A percentile compares a stretch with the other conserved stretches of the same genome.
These are phyloP conservation scores for Phytophthora ramorum DNA, from an alignment of 352 stramenopile species.

Conservation along the genomic window DNA sequence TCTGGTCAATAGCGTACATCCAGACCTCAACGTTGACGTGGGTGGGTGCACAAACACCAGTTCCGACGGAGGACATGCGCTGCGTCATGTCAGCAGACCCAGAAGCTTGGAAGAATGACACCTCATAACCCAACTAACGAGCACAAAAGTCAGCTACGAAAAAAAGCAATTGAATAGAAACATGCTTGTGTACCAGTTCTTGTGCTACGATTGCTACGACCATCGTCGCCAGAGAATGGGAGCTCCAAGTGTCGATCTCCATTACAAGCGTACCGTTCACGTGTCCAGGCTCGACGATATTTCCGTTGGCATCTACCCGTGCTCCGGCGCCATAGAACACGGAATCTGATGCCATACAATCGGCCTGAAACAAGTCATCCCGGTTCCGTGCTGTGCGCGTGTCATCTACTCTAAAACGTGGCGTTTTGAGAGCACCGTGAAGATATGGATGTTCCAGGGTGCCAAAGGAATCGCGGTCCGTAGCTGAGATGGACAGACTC, in stretches of 20 bases:
- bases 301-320: constrained; percentile 34
- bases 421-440: constrained; percentile 34
- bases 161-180: not conserved
- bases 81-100: constrained; percentile 31
- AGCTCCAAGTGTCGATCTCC: constrained; percentile 50
- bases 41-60: constrained; percentile 34
- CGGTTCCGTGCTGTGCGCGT: constrained; percentile 29
- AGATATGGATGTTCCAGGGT: constrained; percentile 41
- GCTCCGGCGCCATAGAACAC: constrained; percentile 46
- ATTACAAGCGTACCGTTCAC: constrained; percentile 54
- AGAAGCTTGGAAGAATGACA: constrained; percentile 41
- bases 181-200: constrained; percentile 40
- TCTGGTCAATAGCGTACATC: constrained; percentile 7
- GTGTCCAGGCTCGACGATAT: constrained; percentile 32
- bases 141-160: not conserved
- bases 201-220: constrained; percentile 57
- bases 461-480: constrained; percentile 25
- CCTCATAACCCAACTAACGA: constrained; percentile 47
- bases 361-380: constrained; percentile 35
- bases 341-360: constrained; percentile 33
- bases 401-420: constrained; percentile 47
- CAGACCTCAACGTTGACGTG: constrained; percentile 45
- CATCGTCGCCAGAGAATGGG: constrained; percentile 44
- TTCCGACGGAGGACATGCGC: constrained; percentile 48
- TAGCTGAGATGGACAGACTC: constrained; percentile 36